These are phyloP conservation scores for Stenocarpella maydis DNA, from an alignment of 2,329 filamentous ascomycete genomes.

Conservation along the genomic window DNA sequence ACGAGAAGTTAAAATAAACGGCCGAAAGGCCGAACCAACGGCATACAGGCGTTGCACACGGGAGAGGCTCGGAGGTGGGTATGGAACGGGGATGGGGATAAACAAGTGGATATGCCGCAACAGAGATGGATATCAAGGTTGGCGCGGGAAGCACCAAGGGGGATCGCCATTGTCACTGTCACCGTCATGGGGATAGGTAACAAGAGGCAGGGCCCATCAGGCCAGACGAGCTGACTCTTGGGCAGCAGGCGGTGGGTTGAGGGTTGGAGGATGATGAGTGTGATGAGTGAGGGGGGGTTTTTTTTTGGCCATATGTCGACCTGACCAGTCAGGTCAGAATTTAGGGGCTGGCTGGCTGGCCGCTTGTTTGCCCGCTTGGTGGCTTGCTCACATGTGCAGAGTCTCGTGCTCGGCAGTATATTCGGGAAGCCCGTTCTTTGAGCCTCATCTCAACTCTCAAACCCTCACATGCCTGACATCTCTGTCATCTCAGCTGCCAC, in stretches of 20 bases:
- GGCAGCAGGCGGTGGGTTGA: background rate
- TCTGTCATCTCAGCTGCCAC: conserved; percentile 4
- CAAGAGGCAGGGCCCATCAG: conserved; percentile 5
- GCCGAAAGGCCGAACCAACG: conserved; percentile 25
- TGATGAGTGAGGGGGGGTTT: conserved; percentile 1
- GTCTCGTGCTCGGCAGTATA: background rate
- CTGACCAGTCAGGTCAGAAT: background rate
- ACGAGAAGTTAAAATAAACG: conserved; percentile 11
- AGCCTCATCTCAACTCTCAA: conserved; percentile 23
- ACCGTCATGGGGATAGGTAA: conserved; percentile 17
- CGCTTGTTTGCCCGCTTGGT: background rate
- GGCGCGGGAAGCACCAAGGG: conserved; percentile 28
- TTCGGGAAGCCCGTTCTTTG: conserved; percentile 18
- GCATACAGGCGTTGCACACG: conserved; percentile 9
- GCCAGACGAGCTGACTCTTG: conserved; percentile 19
- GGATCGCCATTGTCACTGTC: conserved; percentile 22
- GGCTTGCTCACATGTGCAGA: background rate
- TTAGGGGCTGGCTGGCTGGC: background rate
- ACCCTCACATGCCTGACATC: background rate
- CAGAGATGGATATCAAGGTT: conserved; percentile 17
- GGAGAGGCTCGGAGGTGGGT: background rate
- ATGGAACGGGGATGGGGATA: background rate
- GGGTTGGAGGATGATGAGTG: background rate
- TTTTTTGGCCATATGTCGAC: background rate
- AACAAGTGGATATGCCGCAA: conserved; percentile 1